Evolutionary conservation across 148 eudicot species (phyloP), one percentile per base, ranked within the genome.

Genomic region (Nepenthes mirabilis): DNA sequence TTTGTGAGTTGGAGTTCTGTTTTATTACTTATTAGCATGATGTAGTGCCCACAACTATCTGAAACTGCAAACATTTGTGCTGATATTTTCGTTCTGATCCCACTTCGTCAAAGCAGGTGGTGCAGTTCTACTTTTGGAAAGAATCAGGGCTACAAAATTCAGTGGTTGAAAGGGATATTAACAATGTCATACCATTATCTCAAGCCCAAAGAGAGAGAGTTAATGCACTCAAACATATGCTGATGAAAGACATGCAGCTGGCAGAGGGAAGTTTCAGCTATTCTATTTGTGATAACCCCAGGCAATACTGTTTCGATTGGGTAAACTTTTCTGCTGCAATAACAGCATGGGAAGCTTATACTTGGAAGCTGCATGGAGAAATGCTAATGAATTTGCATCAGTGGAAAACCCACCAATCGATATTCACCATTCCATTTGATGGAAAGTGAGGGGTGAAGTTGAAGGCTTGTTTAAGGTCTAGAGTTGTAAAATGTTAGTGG

Each of bases 111-210:
- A 37, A 65, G 62, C 80, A 91, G 96, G 96, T 72, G 36, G 84
- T 93, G 67, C 96, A 83, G 61, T 88, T 88, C 66, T 86, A 78
- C 67, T 12, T 48, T 56, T 88, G 95, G 96, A 86, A 79, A 67
- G 67, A 56, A 37, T 52, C 77, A 9, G 43, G 55, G 69, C 65
- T 75, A 64, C 74, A 53, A 54, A 54, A 36, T 1, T 66, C 67
- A 9, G 69, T 72, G 37, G 55, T 32, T 1, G 43, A 65, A 36
- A 65, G 34, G 47, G 65, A 57, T 62, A 14, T 55, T 12, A 37
- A 32, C 7, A 61, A 73, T 50, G 67, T 77, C 32, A 14, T 52
- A 13, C 74, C 71, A 13, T 36, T 84, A 59, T 83, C 95, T 33
- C 61, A 66, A 66, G 63, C 72, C n/a, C 79, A 82, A 55, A 59